A percentile compares a stretch with the other conserved stretches of the same genome.
phyloP scores from a whole-genome alignment of 768 basidiomycete species.

The Rhodotorula taiwanensis region DNA sequence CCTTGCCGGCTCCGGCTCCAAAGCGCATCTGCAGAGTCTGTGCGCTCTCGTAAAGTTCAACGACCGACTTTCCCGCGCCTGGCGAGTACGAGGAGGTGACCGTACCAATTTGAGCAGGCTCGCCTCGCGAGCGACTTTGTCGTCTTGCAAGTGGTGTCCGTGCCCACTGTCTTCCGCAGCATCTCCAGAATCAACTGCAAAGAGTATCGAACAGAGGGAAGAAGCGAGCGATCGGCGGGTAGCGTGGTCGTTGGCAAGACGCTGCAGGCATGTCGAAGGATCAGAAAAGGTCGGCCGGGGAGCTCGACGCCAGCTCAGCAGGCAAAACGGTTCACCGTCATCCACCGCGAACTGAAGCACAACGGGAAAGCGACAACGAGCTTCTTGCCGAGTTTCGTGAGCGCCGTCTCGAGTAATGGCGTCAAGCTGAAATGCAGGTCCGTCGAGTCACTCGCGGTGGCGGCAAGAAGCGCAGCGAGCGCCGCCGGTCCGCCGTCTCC shows the following conservation, averaged over 20 bases:
- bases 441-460: neutral
- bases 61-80: too few species aligned
- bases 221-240: conserved; percentile 3
- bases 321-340: neutral
- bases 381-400: neutral
- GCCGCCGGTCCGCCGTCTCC: neutral
- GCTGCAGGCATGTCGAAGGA: neutral
- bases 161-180: too few species aligned
- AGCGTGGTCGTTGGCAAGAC: conserved; percentile 3
- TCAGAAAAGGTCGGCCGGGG: too few species aligned
- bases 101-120: neutral
- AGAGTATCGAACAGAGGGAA: conserved; percentile 13
- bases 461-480: neutral
- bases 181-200: neutral
- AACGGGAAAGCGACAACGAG: conserved; percentile 11
- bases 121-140: neutral
- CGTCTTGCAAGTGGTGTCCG: neutral
- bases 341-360: conserved; percentile 23
- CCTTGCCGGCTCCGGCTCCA: neutral
- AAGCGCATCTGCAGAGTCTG: neutral
- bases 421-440: conserved; percentile 18
- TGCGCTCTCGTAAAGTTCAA: too few species aligned
- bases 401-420: neutral
- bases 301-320: too few species aligned
- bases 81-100: too few species aligned